Percentiles rank a stretch among this genome's conserved stretches.
These are phyloP conservation scores for Amphicarpaea edgeworthii DNA, from an alignment of 306 rosid species.

Conservation along the genomic window DNA sequence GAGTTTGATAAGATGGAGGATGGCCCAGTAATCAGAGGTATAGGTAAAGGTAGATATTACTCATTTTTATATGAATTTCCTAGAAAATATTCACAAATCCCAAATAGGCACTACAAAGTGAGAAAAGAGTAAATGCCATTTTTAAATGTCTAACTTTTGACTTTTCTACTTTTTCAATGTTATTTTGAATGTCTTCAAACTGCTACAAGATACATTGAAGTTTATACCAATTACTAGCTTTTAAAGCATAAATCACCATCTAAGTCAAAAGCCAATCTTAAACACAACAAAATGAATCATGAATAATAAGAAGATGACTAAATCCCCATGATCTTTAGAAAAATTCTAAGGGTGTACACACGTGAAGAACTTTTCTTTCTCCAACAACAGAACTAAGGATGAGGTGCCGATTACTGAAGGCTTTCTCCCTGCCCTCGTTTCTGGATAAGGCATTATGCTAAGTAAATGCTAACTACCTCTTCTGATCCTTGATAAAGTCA, in stretches of 20 bases:
- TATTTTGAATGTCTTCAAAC: conserved; percentile 22
- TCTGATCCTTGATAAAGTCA: background rate
- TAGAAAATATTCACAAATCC: conserved; percentile 1
- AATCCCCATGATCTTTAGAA: conserved; percentile 1
- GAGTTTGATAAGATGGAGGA: background rate
- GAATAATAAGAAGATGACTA: background rate
- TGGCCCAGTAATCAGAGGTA: no score
- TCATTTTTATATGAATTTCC: background rate
- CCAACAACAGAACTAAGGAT: no score
- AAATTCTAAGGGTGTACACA: background rate
- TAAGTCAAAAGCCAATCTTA: background rate
- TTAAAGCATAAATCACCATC: background rate
- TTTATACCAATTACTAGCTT: conserved; percentile 8
- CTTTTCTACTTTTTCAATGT: background rate
- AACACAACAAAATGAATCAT: conserved; percentile 4
- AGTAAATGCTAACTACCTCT: background rate
- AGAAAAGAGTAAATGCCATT: background rate
- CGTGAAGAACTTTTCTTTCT: background rate
- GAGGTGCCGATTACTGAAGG: background rate
- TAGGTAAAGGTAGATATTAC: background rate
- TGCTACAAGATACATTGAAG: background rate
- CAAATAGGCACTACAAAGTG: conserved; percentile 5
- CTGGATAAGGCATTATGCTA: background rate
- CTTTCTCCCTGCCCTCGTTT: background rate
- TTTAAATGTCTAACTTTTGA: conserved; percentile 1